These are phyloP conservation scores for Penicillium hordei DNA, from an alignment of 2,329 filamentous ascomycete species.

Conservation along the genomic window DNA sequence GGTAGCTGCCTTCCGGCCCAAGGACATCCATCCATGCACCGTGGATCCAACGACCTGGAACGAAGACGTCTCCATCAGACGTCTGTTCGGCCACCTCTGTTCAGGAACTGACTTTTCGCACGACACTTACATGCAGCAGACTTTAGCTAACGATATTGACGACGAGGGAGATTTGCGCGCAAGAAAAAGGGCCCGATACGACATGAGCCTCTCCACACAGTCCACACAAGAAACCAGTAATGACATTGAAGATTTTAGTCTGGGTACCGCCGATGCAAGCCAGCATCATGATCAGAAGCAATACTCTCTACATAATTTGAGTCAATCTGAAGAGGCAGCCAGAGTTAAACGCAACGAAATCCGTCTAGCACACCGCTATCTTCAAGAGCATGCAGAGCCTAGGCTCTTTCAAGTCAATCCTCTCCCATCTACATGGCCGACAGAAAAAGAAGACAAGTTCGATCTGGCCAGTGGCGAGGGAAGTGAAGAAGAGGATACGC, in stretches of 20 bases:
- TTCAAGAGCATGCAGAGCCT: constrained; percentile 23
- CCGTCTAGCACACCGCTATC: constrained; percentile 27
- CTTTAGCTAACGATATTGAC: constrained; percentile 23
- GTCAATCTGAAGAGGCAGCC: constrained; percentile 6
- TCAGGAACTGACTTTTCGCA: constrained; percentile 61
- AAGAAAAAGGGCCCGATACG: constrained; percentile 22
- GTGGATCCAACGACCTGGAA: constrained; percentile 65
- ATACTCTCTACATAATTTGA: neutral
- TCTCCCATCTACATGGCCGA: constrained; percentile 31
- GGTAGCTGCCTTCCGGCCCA: constrained; percentile 66
- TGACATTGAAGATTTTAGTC: constrained; percentile 7
- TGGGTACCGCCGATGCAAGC: neutral
- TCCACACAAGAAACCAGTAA: constrained; percentile 23
- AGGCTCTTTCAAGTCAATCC: constrained; percentile 25
- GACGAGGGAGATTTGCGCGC: constrained; percentile 17
- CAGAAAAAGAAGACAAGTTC: constrained; percentile 12
- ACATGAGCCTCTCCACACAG: constrained; percentile 17
- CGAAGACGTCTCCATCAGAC: constrained; percentile 61
- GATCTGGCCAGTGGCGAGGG: neutral
- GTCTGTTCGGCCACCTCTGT: constrained; percentile 71
- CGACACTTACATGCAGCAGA: constrained; percentile 59
- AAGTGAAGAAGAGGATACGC: neutral
- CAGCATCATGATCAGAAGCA: neutral
- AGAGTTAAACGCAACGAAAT: constrained; percentile 26
- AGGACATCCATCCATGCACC: constrained; percentile 81